Percentiles rank a stretch among this genome's conserved stretches.
Evolutionary conservation across 2,329 filamentous ascomycete genomes (phyloP).

Genomic region (Paramyrothecium sp.): DNA sequence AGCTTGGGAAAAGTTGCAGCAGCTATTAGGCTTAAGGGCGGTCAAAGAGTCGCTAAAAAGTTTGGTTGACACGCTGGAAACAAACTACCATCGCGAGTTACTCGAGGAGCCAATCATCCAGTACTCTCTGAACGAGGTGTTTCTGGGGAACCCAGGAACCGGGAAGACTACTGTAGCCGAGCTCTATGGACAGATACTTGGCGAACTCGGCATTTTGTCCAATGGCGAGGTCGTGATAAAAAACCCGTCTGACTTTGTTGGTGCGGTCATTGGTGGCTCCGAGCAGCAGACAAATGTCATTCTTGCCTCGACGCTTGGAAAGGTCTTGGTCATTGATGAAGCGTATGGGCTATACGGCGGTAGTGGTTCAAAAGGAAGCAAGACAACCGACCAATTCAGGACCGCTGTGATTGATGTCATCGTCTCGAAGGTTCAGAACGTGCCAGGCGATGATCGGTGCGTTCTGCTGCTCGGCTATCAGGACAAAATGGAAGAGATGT

Average conservation of each 20-base stretch:
- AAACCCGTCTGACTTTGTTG: constrained; percentile 69
- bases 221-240: constrained; percentile 63
- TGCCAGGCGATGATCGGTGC: constrained; percentile 69
- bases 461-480: constrained; percentile 71
- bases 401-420: constrained; percentile 70
- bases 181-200: constrained; percentile 64
- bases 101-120: constrained; percentile 52
- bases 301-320: constrained; percentile 61
- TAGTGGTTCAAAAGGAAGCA: background rate
- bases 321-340: constrained; percentile 74
- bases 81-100: constrained; percentile 63
- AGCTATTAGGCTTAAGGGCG: constrained; percentile 50
- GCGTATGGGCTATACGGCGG: constrained; percentile 56
- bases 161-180: constrained; percentile 71
- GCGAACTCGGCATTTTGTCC: constrained; percentile 60
- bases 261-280: constrained; percentile 56
- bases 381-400: constrained; percentile 45
- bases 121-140: constrained; percentile 61
- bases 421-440: constrained; percentile 70
- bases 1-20: constrained; percentile 56
- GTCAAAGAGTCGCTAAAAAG: constrained; percentile 58
- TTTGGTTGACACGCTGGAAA: constrained; percentile 54
- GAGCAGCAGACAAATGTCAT: constrained; percentile 68
- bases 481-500: constrained; percentile 69
- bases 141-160: constrained; percentile 66